A percentile compares a stretch with the other conserved stretches of the same genome.
Evolutionary conservation across 345 rosid genomes (phyloP).

Genomic region (Salix purpurea): DNA sequence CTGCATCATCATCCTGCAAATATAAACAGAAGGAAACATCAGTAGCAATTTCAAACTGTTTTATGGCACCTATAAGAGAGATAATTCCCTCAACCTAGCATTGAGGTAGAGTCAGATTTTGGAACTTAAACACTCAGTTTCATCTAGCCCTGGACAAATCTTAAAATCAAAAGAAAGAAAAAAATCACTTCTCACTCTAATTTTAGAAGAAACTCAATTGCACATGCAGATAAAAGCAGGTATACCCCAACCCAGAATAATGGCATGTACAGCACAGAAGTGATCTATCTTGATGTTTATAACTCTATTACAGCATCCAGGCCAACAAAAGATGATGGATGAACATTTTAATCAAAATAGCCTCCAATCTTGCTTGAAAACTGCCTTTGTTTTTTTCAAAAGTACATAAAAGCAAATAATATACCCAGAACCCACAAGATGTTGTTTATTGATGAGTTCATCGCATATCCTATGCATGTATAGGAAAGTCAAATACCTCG

Average conservation of each 20-base stretch:
- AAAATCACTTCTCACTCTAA: background rate
- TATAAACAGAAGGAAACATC: slow-evolving; percentile 3
- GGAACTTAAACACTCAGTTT: background rate
- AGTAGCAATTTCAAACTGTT: background rate
- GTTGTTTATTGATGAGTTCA: background rate
- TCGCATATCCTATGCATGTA: background rate
- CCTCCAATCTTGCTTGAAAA: background rate
- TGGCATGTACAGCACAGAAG: background rate
- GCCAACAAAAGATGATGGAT: background rate
- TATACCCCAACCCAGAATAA: background rate
- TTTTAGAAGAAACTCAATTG: background rate
- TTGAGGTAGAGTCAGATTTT: background rate
- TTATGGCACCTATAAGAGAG: background rate
- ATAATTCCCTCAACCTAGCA: background rate
- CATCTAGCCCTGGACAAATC: background rate
- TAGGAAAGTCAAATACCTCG: slow-evolving; percentile 51
- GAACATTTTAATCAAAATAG: background rate
- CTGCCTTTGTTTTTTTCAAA: background rate
- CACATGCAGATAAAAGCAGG: background rate
- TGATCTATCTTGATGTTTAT: background rate
- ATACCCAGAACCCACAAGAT: background rate
- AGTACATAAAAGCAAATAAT: background rate
- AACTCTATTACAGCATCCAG: too few relatives aligned
- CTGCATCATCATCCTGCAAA: slow-evolving; percentile 96
- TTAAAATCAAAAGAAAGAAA: background rate